Evolutionary conservation across 768 basidiomycete genomes (phyloP).

Genomic region (Tremella yokohamensis): DNA sequence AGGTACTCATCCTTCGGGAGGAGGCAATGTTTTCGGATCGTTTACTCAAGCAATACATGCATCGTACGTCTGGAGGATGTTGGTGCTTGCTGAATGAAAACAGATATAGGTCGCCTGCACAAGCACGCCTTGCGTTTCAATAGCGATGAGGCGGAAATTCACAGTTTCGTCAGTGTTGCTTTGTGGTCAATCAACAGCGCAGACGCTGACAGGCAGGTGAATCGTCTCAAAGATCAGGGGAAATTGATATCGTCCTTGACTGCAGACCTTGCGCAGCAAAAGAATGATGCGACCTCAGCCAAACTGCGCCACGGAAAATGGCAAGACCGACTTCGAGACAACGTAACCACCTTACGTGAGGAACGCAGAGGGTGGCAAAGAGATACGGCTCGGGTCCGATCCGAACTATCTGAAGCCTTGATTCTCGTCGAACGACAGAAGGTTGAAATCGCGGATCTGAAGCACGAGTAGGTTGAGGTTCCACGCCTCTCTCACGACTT

Average conservation of each 20-base stretch:
- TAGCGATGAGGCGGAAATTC: conserved; percentile 44
- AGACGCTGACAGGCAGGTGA: conserved; percentile 28
- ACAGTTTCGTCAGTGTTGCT: conserved; percentile 36
- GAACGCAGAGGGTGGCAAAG: conserved; percentile 73
- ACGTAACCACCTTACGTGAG: conserved; percentile 68
- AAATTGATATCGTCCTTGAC: conserved; percentile 33
- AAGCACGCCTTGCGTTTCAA: conserved; percentile 34
- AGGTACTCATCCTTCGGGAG: conserved; percentile 33
- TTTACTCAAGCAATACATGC: conserved; percentile 36
- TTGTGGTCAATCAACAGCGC: background rate
- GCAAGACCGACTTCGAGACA: conserved; percentile 75
- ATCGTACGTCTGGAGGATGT: conserved; percentile 26
- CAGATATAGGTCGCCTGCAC: conserved; percentile 44
- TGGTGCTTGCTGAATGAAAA: conserved; percentile 5
- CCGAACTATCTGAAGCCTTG: conserved; percentile 59
- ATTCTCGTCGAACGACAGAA: conserved; percentile 38
- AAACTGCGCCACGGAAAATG: conserved; percentile 79
- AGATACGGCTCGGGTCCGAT: conserved; percentile 66
- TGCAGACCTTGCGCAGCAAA: conserved; percentile 66
- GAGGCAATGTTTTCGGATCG: conserved; percentile 34
- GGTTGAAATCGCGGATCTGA: conserved; percentile 46
- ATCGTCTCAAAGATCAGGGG: conserved; percentile 42
- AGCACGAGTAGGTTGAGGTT: conserved; percentile 43
- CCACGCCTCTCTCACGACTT: too few species aligned
- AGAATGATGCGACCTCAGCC: conserved; percentile 65